Percentiles rank a stretch among this genome's conserved stretches.
phyloP scores from a whole-genome alignment of 1,139 yeast genomes.

The Komagataea norvegica region DNA sequence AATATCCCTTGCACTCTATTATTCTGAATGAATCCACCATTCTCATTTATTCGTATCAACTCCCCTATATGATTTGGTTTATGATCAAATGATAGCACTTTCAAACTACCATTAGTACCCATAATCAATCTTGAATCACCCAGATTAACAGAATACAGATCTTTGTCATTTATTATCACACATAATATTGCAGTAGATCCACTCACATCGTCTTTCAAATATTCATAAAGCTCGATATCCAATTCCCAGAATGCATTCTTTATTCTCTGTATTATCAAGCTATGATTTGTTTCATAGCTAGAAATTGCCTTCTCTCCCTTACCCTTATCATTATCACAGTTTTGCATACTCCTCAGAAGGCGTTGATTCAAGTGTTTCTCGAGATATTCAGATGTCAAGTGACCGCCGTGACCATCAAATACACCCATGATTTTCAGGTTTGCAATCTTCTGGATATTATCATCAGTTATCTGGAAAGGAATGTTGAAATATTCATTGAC shows the following conservation, averaged over 20 bases:
- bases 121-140: slow-evolving; percentile 72
- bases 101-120: slow-evolving; percentile 40
- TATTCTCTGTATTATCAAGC: slow-evolving; percentile 36
- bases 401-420: slow-evolving; percentile 81
- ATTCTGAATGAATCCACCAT: slow-evolving; percentile 65
- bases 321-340: slow-evolving; percentile 8
- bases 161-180: slow-evolving; percentile 42
- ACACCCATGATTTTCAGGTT: slow-evolving; percentile 61
- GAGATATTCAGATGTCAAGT: slow-evolving; percentile 51
- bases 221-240: slow-evolving; percentile 49
- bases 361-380: slow-evolving; percentile 40
- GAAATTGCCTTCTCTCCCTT: slow-evolving; percentile 5
- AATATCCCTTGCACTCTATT: slow-evolving; percentile 70
- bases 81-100: slow-evolving; percentile 68
- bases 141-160: slow-evolving; percentile 55
- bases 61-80: slow-evolving; percentile 78
- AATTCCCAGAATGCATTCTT: slow-evolving; percentile 53
- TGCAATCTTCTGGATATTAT: slow-evolving; percentile 18
- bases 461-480: slow-evolving; percentile 22
- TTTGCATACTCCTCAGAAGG: slow-evolving; percentile 33
- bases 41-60: slow-evolving; percentile 63
- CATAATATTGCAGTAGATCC: slow-evolving; percentile 69
- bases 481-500: slow-evolving; percentile 30
- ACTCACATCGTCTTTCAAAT: slow-evolving; percentile 34
- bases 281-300: slow-evolving; percentile 30